A percentile compares a stretch with the other conserved stretches of the same genome.
phyloP scores from a whole-genome alignment of 805 yeast species.

The Naumovozyma baii region DNA sequence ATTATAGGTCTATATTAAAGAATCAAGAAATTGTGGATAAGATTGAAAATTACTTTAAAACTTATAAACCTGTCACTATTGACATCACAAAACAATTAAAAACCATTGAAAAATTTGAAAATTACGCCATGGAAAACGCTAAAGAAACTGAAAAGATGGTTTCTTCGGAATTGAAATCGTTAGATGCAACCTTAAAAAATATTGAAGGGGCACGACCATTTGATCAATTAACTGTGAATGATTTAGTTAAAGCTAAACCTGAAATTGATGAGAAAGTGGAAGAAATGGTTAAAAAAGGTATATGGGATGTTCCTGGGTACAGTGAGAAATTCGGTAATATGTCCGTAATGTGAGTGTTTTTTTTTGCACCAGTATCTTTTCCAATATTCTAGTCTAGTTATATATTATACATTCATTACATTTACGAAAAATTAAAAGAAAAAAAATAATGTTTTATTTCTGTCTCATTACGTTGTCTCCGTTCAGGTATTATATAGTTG shows the following conservation, averaged over 20 bases:
- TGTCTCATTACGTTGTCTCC: too few relatives aligned
- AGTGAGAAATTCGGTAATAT: slow-evolving; percentile 96
- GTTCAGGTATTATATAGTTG: too few relatives aligned
- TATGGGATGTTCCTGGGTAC: slow-evolving; percentile 97
- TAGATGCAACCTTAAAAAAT: slow-evolving; percentile 81
- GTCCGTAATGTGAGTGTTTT: slow-evolving; percentile 60
- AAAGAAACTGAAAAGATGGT: slow-evolving; percentile 86
- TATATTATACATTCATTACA: background rate
- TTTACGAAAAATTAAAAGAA: too few relatives aligned
- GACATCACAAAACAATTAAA: slow-evolving; percentile 84
- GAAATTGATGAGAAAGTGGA: slow-evolving; percentile 93
- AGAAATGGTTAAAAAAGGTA: slow-evolving; percentile 92
- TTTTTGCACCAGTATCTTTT: background rate
- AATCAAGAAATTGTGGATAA: slow-evolving; percentile 72
- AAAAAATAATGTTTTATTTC: too few relatives aligned
- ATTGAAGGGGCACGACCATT: slow-evolving; percentile 96
- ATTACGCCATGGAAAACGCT: slow-evolving; percentile 92
- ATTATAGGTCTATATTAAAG: slow-evolving; percentile 72
- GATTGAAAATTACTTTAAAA: slow-evolving; percentile 64
- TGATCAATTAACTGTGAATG: slow-evolving; percentile 93
- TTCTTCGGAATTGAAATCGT: slow-evolving; percentile 71
- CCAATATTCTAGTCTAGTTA: background rate
- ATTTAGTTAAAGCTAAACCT: slow-evolving; percentile 90
- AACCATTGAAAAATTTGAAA: slow-evolving; percentile 87
- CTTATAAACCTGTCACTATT: slow-evolving; percentile 75